Evolutionary conservation across 345 rosid species (phyloP).

Genomic region (Camelina hispida): DNA sequence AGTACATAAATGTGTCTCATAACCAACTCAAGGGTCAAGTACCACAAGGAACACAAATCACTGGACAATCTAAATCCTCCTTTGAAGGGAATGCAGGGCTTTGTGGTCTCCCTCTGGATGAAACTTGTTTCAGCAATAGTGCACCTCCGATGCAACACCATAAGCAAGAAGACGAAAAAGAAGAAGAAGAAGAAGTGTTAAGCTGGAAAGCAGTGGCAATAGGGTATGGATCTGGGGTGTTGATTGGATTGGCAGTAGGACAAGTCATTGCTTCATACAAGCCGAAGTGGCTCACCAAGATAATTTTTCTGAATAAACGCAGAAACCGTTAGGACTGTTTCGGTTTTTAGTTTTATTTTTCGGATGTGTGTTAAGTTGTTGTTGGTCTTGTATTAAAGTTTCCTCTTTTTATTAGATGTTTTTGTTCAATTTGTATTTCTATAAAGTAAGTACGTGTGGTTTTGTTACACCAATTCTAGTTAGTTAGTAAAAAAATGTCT

Average conservation of each 20-base stretch:
- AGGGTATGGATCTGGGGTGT: constrained; percentile 24
- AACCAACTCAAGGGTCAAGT: constrained; percentile 30
- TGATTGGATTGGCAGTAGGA: constrained; percentile 25
- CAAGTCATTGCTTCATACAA: constrained; percentile 31
- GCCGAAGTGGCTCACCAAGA: constrained; percentile 15
- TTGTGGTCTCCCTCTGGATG: constrained; percentile 32
- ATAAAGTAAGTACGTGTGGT: too few species aligned
- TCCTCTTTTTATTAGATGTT: too few species aligned
- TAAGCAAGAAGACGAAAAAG: neutral
- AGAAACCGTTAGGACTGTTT: neutral
- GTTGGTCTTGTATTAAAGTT: neutral
- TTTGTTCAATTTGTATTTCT: too few species aligned
- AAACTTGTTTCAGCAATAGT: neutral
- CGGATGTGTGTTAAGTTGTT: neutral
- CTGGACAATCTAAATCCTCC: constrained; percentile 17
- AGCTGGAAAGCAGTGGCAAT: constrained; percentile 22
- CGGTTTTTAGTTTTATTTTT: neutral
- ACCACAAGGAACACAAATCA: constrained; percentile 35
- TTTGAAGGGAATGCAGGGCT: constrained; percentile 31
- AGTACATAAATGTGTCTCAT: constrained; percentile 16
- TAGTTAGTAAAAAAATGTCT: too few species aligned
- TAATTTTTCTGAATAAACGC: neutral
- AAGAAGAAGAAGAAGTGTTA: constrained; percentile 1
- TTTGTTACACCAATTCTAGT: too few species aligned
- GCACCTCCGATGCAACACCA: neutral